Base-by-base conservation (phyloP, 768 basidiomycete species). In the Lactarius tabidus region DNA sequence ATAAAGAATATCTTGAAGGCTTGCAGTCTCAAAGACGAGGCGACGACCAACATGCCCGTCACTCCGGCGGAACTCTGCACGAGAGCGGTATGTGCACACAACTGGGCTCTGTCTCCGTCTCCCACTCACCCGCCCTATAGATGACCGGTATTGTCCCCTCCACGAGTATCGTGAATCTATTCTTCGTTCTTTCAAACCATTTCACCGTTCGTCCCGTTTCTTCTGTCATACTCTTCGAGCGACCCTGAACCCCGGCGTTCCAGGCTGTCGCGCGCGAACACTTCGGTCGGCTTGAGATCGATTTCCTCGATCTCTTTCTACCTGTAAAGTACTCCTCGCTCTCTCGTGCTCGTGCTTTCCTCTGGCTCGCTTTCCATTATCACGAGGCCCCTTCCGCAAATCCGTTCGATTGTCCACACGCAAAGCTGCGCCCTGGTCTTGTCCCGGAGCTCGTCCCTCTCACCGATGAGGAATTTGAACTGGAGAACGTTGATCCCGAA, bases 1-100 rank as follows among this genome's bases (percentile, higher is more conserved):
- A 87, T 93, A 71, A 91, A 91, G 74, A 84, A 85, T 63, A 84
- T 87, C 52, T 79, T 91, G 55, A 91, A 90, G 71, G 81, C 83
- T 6, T 83, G 84, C 51, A 73, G 83, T 54, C 79, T 85, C 28
- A 76, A 77, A 15, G 80, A 81, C 62, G 78, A 82, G 62, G 74
- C 76, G 15, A 76, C 74, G 17, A 77, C 75, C 57, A 72, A 75
- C 51, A 74, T 76, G 1, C 83, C 87, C 10, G 78, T 81, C 48
- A 84, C 82, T 4, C 86, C 87, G 4, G 75, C 77, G 20, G 87
- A 88, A 59, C 79, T 91, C 51, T 78, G 86, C 36, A 71, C 77
- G 43, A 80, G 80, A 69, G 76, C 77, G 60, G 88, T 89, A 69
- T 67, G 84, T 39, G 38, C 55, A 38, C 54, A 5, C 33, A 36